These are phyloP conservation scores for Taphrina deformans DNA, from an alignment of 1,139 yeast species.

Conservation along the genomic window DNA sequence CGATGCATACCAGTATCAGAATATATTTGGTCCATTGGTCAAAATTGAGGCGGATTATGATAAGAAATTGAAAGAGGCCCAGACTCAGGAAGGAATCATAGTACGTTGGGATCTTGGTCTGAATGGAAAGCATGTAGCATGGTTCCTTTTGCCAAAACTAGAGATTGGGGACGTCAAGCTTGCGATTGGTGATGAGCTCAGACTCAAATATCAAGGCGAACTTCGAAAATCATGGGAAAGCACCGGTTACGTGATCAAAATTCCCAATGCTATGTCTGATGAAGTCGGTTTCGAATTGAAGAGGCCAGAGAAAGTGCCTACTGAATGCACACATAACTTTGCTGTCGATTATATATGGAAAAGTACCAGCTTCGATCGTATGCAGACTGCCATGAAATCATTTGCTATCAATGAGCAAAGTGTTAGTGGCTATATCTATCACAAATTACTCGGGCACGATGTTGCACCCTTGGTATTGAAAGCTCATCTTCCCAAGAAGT, in stretches of 20 bases:
- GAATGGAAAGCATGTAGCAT: slow-evolving; percentile 65
- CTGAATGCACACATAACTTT: slow-evolving; percentile 63
- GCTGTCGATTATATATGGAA: slow-evolving; percentile 91
- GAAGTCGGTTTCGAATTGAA: slow-evolving; percentile 70
- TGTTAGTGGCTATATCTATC: slow-evolving; percentile 75
- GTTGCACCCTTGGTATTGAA: slow-evolving; percentile 64
- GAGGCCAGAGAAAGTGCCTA: slow-evolving; percentile 55
- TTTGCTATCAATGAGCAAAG: slow-evolving; percentile 75
- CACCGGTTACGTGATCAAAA: slow-evolving; percentile 66
- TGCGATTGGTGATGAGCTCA: slow-evolving; percentile 84
- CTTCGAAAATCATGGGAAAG: slow-evolving; percentile 65
- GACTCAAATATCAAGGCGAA: slow-evolving; percentile 59
- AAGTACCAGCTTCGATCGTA: slow-evolving; percentile 76
- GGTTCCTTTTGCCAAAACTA: slow-evolving; percentile 66
- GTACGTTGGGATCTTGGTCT: slow-evolving; percentile 75
- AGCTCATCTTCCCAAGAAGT: slow-evolving; percentile 58
- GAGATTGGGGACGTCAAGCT: slow-evolving; percentile 68
- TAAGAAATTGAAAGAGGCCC: slow-evolving; percentile 71
- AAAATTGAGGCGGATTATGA: slow-evolving; percentile 81
- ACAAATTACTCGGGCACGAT: slow-evolving; percentile 79
- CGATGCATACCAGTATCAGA: slow-evolving; percentile 84
- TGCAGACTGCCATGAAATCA: slow-evolving; percentile 71
- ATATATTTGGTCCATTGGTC: slow-evolving; percentile 80
- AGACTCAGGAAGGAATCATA: slow-evolving; percentile 69
- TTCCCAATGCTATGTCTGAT: slow-evolving; percentile 69